Evolutionary conservation across 331 rosid genomes (phyloP), one percentile per base, ranked within the genome.

Genomic region (Acacia pycnantha): DNA sequence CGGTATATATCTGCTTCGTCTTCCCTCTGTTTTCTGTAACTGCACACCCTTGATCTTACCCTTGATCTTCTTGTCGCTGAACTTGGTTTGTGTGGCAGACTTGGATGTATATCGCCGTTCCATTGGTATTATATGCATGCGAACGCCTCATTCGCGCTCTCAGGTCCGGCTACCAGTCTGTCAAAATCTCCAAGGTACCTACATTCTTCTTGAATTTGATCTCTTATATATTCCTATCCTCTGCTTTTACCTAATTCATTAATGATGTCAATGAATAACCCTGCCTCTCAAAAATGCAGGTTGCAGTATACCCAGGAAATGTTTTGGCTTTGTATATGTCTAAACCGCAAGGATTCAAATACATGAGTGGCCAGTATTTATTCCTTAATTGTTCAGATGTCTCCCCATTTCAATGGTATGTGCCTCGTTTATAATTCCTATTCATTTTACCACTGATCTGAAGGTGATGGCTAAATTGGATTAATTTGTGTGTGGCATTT

Each of bases 301-400:
- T 95, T 80, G 96, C 98, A 24, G 90, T 92, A 43, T 95, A 93
- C 88, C 94, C 98, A 1, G 98, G 98, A 86, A 95, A 93, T 84
- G 98, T 95, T 11, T 83, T 95, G 64, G 91, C 98, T 26, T 72
- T 93, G 84, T 91, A 90, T 13, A 86, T 93, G 90, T 91, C 97
- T 11, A 93, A 86, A 72, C 98, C 98, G 41, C 92, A 95, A 33
- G 97, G 98, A 69, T 89, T 95, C 24, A 95, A 88, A 75, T 87
- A 93, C 90, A 86, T 82, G 2, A 93, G 98, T 84, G 98, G 98
- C 37, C 98, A 92, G 41, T 95, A 95, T 85, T 87, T 95, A 16
- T 90, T 61, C 59, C 89, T 91, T 6, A 95, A 95, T 44, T 93
- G 97, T 31, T 81, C 93, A 29, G 96, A 75, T 51, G 87, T 93